Evolutionary conservation across 164 flowering plant genomes (phyloP).

Genomic region (Umbellularia californica): DNA sequence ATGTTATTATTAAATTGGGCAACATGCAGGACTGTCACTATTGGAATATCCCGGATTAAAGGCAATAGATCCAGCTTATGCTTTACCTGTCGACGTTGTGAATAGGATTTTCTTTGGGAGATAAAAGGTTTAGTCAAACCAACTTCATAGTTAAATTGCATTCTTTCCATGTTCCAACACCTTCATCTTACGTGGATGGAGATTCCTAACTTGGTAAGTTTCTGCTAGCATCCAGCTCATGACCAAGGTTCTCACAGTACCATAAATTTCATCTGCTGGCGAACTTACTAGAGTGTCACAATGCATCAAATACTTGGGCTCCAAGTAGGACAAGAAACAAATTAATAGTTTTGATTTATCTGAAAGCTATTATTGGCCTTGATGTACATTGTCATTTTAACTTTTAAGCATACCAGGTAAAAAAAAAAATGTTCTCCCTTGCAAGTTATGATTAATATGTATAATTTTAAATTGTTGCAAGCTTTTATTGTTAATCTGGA

Average conservation of each 20-base stretch:
- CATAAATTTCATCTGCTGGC: neutral
- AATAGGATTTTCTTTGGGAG: constrained; percentile 45
- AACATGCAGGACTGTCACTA: constrained; percentile 71
- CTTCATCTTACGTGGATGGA: neutral
- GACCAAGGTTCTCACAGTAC: neutral
- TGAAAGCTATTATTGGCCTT: neutral
- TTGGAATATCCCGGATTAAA: constrained; percentile 81
- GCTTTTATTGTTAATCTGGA: too few species aligned
- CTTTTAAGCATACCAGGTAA: too few species aligned
- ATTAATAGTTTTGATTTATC: neutral
- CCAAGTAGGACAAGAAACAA: neutral
- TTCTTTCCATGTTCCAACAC: neutral
- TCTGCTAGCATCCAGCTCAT: too few species aligned
- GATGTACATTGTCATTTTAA: too few species aligned
- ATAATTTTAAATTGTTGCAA: too few species aligned
- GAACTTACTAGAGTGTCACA: neutral
- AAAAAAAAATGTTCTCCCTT: too few species aligned
- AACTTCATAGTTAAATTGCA: neutral
- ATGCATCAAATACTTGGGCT: neutral
- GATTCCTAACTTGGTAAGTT: neutral
- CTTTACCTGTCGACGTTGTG: constrained; percentile 75
- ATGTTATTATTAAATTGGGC: neutral
- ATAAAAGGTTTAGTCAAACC: constrained; percentile 10
- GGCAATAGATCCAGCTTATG: constrained; percentile 86
- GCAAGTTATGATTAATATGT: too few species aligned